These are phyloP conservation scores for Suhomyces prunicola DNA, from an alignment of 805 yeast genomes.

Conservation along the genomic window DNA sequence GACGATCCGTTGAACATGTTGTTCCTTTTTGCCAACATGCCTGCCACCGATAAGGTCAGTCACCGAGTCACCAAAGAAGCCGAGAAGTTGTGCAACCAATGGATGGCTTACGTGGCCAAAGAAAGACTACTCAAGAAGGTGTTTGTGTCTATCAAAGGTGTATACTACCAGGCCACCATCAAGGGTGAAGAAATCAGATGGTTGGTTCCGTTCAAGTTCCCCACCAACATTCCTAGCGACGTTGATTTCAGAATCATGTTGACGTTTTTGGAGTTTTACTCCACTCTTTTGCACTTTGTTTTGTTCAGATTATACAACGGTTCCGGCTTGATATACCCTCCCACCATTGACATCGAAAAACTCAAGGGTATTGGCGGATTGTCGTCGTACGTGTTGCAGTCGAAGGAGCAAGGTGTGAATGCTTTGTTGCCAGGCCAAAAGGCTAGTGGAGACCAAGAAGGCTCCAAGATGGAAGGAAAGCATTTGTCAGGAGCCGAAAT, in stretches of 20 bases:
- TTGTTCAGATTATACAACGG: conserved; percentile 83
- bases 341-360: conserved; percentile 68
- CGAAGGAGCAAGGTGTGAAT: conserved; percentile 31
- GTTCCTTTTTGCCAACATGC: conserved; percentile 90
- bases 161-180: conserved; percentile 86
- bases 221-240: conserved; percentile 91
- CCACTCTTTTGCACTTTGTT: conserved; percentile 86
- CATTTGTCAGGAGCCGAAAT: conserved; percentile 41
- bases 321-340: conserved; percentile 85
- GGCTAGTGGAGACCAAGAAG: conserved; percentile 14
- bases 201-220: conserved; percentile 96
- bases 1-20: conserved; percentile 96
- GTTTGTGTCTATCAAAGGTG: conserved; percentile 95
- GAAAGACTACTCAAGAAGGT: conserved; percentile 82
- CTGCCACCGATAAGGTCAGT: conserved; percentile 82
- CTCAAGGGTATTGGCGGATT: conserved; percentile 89
- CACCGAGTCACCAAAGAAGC: conserved; percentile 86
- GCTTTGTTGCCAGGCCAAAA: conserved; percentile 37
- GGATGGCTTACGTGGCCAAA: conserved; percentile 90
- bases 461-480: conserved; percentile 27
- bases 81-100: conserved; percentile 80
- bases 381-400: conserved; percentile 74
- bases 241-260: conserved; percentile 96
- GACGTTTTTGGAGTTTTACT: conserved; percentile 93
- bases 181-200: conserved; percentile 92